Conservation (phyloP, 495 filamentous ascomycete species). For the Podospora appendiculata region DNA sequence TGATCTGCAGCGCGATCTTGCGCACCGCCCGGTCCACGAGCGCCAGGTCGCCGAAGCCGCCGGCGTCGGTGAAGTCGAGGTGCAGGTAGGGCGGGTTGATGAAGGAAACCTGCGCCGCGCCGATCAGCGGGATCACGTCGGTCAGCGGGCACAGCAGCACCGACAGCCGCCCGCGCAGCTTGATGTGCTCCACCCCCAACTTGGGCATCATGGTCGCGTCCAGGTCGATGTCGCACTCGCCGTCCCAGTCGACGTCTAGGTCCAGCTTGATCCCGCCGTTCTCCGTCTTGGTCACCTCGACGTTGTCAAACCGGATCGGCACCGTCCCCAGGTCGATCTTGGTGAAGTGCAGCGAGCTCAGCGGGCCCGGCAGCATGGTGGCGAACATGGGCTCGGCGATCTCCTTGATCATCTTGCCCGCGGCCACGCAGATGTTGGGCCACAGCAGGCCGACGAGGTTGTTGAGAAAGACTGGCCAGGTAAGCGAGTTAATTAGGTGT, state of each 20-base stretch:
- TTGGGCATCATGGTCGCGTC: constrained; percentile 30
- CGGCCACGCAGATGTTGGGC: constrained; percentile 34
- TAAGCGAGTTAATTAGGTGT: background rate
- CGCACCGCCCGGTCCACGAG: constrained; percentile 26
- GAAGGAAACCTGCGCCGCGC: constrained; percentile 35
- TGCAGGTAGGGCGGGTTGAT: constrained; percentile 34
- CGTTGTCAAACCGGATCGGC: constrained; percentile 27
- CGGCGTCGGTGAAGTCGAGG: constrained; percentile 34
- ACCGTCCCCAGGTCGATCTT: constrained; percentile 32
- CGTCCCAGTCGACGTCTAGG: constrained; percentile 33
- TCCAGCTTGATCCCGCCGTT: constrained; percentile 36
- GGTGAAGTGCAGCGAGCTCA: constrained; percentile 27
- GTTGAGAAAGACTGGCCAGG: constrained; percentile 30
- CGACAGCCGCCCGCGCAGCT: constrained; percentile 31
- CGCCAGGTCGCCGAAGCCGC: constrained; percentile 28
- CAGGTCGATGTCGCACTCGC: constrained; percentile 33
- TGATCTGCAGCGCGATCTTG: constrained; percentile 30
- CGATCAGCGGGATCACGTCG: constrained; percentile 33
- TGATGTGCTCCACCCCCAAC: constrained; percentile 35
- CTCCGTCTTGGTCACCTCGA: constrained; percentile 30
- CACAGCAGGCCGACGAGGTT: constrained; percentile 36
- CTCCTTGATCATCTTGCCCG: constrained; percentile 26
- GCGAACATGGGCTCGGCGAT: constrained; percentile 34
- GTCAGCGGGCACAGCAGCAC: constrained; percentile 32
- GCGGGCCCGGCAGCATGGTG: constrained; percentile 27